Evolutionary conservation across 2,329 filamentous ascomycete species (phyloP).

Genomic region (Mycosphaerella sp.): DNA sequence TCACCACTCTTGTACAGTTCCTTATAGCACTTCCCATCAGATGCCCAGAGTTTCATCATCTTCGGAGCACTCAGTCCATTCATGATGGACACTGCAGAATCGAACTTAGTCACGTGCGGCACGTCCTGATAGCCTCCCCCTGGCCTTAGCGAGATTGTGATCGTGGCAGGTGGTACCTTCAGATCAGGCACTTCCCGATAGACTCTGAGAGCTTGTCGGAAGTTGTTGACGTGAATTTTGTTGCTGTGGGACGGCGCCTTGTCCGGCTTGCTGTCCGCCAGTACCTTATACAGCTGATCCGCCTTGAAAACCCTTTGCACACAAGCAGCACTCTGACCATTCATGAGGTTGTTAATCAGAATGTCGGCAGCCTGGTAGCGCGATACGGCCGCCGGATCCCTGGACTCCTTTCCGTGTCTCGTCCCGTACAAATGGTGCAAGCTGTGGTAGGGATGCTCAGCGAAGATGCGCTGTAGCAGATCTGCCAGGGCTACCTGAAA

Average conservation of each 20-base stretch:
- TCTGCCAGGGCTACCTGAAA: conserved; percentile 73
- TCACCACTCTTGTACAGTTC: conserved; percentile 94
- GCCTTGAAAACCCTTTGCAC: conserved; percentile 70
- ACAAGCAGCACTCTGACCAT: conserved; percentile 49
- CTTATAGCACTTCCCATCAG: conserved; percentile 73
- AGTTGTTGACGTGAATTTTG: conserved; percentile 57
- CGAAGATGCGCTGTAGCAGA: conserved; percentile 76
- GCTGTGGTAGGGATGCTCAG: conserved; percentile 90
- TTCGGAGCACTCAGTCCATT: conserved; percentile 90
- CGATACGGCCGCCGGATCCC: conserved; percentile 65
- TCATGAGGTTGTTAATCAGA: conserved; percentile 57
- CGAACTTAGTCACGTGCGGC: conserved; percentile 67
- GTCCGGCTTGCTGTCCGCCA: conserved; percentile 60
- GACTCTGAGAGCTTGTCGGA: conserved; percentile 57
- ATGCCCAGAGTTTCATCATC: conserved; percentile 75
- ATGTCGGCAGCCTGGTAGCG: conserved; percentile 67
- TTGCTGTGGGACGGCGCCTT: conserved; percentile 5
- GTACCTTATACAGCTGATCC: conserved; percentile 57
- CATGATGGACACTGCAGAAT: conserved; percentile 73
- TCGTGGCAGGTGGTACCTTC: conserved; percentile 76
- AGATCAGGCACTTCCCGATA: conserved; percentile 51
- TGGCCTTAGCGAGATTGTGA: conserved; percentile 69
- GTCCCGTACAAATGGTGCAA: conserved; percentile 94
- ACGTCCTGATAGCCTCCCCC: conserved; percentile 70
- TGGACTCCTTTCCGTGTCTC: conserved; percentile 50